Conservation (phyloP, 257 asterid species). For the Fraxinus pennsylvanica region DNA sequence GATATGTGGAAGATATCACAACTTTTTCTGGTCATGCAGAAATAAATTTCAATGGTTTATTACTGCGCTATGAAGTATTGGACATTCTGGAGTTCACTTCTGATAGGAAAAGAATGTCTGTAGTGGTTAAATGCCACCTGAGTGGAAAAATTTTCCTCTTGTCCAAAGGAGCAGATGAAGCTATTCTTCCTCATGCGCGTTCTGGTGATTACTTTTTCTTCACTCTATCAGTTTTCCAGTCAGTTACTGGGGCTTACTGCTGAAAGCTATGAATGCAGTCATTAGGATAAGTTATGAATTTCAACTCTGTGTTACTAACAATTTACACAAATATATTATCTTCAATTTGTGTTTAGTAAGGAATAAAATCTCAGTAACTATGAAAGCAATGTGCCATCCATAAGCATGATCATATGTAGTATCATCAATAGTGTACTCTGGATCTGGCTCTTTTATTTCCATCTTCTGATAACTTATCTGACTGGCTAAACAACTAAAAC, state of each 20-base stretch:
- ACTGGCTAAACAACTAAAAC: not conserved
- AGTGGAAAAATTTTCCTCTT: slow-evolving; percentile 68
- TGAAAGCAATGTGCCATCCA: slow-evolving; percentile 9
- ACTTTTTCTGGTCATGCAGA: slow-evolving; percentile 56
- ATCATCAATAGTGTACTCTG: not conserved
- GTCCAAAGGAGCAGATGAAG: slow-evolving; percentile 98
- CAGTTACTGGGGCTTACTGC: not conserved
- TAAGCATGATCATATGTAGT: not conserved
- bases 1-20: slow-evolving; percentile 19
- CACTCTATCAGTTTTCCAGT: slow-evolving; percentile 8
- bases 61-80: slow-evolving; percentile 75
- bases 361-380: slow-evolving; percentile 6
- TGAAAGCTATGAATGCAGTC: not conserved
- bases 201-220: slow-evolving; percentile 54
- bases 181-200: slow-evolving; percentile 74
- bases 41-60: slow-evolving; percentile 65
- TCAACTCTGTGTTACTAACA: slow-evolving; percentile 12
- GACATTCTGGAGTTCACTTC: slow-evolving; percentile 95
- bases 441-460: not conserved
- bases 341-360: not conserved
- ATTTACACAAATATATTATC: slow-evolving; percentile 7
- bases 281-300: not conserved
- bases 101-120: slow-evolving; percentile 96
- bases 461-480: not conserved
- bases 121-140: slow-evolving; percentile 72